Percentiles rank a stretch among this genome's conserved stretches.
Evolutionary conservation across 2,329 filamentous ascomycete species (phyloP).

Genomic region (Ascosphaera apis): DNA sequence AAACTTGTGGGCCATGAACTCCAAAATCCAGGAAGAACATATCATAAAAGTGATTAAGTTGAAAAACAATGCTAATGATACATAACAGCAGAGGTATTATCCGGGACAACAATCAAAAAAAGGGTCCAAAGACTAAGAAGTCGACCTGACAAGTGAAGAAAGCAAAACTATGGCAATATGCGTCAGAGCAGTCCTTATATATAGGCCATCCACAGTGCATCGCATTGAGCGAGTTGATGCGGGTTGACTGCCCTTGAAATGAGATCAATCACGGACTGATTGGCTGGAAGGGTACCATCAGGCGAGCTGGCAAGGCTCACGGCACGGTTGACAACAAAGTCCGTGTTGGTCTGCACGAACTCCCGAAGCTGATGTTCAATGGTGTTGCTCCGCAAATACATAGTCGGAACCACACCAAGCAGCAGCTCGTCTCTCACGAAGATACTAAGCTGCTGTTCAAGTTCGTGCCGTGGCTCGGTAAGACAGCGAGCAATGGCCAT

Average conservation of each 20-base stretch:
- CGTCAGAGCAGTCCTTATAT: slow-evolving; percentile 27
- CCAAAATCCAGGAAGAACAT: no score
- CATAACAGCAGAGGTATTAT: no score
- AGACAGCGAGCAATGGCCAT: slow-evolving; percentile 93
- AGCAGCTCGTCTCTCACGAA: slow-evolving; percentile 97
- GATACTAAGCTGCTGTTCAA: slow-evolving; percentile 84
- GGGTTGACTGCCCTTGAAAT: slow-evolving; percentile 87
- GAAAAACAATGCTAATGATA: slow-evolving; percentile 1
- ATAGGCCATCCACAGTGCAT: slow-evolving; percentile 95
- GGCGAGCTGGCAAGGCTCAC: slow-evolving; percentile 60
- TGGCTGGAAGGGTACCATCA: slow-evolving; percentile 61
- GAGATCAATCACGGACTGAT: slow-evolving; percentile 89
- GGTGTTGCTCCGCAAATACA: slow-evolving; percentile 41
- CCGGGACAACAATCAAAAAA: slow-evolving; percentile 1
- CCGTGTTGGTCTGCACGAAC: slow-evolving; percentile 64
- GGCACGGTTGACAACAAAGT: slow-evolving; percentile 78
- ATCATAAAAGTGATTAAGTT: neutral
- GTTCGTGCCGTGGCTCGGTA: slow-evolving; percentile 56
- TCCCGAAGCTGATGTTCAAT: slow-evolving; percentile 51
- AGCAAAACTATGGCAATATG: neutral
- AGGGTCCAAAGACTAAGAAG: slow-evolving; percentile 4
- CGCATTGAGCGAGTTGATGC: slow-evolving; percentile 63
- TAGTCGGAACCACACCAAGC: slow-evolving; percentile 59
- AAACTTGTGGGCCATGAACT: no score
- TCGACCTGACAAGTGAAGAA: slow-evolving; percentile 3